These are phyloP conservation scores for Floccularia luteovirens DNA, from an alignment of 768 basidiomycete genomes.

Conservation along the genomic window DNA sequence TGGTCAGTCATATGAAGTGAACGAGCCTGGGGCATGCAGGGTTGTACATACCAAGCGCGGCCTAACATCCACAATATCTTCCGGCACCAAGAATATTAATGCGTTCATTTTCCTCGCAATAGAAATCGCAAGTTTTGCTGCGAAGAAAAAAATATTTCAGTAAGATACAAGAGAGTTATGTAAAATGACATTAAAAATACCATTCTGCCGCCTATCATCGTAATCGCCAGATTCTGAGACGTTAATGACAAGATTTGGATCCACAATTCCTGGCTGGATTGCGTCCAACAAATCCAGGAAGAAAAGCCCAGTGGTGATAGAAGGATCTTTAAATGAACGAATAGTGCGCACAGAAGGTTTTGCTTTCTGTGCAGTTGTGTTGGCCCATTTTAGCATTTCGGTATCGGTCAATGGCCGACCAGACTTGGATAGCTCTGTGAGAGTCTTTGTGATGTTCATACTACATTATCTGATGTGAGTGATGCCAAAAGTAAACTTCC, in stretches of 20 bases:
- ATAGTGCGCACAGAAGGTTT: slow-evolving; percentile 56
- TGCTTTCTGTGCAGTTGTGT: slow-evolving; percentile 72
- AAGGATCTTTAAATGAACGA: slow-evolving; percentile 92
- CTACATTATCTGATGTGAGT: slow-evolving; percentile 22
- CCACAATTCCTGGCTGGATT: slow-evolving; percentile 91
- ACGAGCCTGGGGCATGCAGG: neutral
- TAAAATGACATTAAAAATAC: slow-evolving; percentile 40
- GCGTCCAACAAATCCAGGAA: slow-evolving; percentile 90
- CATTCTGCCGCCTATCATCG: slow-evolving; percentile 89
- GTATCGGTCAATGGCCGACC: slow-evolving; percentile 85
- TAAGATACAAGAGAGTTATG: neutral
- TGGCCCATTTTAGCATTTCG: slow-evolving; percentile 96
- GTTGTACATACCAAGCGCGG: slow-evolving; percentile 66
- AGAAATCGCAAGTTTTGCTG: slow-evolving; percentile 95
- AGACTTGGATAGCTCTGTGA: slow-evolving; percentile 63
- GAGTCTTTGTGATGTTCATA: slow-evolving; percentile 86
- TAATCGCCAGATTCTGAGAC: slow-evolving; percentile 60
- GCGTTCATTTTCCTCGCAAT: slow-evolving; percentile 98
- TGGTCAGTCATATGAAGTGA: neutral
- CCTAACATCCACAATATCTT: slow-evolving; percentile 93
- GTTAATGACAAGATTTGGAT: slow-evolving; percentile 68
- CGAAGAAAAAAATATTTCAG: slow-evolving; percentile 2
- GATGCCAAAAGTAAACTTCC: neutral
- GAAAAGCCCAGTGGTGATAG: slow-evolving; percentile 83
- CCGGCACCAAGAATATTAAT: slow-evolving; percentile 93